Percentiles rank a stretch among this genome's conserved stretches.
Evolutionary conservation across 2,329 filamentous ascomycete genomes (phyloP).

Genomic region (Beauveria caledonica): DNA sequence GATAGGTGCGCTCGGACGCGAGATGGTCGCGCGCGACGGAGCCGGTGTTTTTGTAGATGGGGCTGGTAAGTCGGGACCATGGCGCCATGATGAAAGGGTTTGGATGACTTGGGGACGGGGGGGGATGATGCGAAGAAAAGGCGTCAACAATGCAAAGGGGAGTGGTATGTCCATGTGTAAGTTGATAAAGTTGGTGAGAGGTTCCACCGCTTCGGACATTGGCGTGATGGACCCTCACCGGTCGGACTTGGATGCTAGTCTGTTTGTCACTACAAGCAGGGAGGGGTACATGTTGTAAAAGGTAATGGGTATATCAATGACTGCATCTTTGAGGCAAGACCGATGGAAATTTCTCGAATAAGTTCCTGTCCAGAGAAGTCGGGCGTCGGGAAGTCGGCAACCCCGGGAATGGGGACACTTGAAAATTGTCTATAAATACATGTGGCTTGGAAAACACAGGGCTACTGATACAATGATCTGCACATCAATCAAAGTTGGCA

Average conservation of each 20-base stretch:
- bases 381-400: no score
- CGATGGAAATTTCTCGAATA: no score
- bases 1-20: slow-evolving; percentile 14
- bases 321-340: no score
- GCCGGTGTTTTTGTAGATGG: background rate
- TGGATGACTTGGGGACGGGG: background rate
- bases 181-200: background rate
- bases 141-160: background rate
- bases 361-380: no score
- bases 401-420: no score
- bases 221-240: background rate
- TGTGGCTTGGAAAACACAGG: no score
- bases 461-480: background rate
- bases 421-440: no score
- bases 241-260: no score
- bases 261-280: no score
- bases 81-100: background rate
- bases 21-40: background rate
- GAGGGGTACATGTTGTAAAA: no score
- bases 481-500: background rate
- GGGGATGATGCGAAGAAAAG: background rate
- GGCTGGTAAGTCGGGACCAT: background rate
- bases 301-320: no score
- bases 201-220: background rate
- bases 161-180: background rate